phyloP scores from a whole-genome alignment of 805 yeast genomes.

The Yamadazyma ubonensis region DNA sequence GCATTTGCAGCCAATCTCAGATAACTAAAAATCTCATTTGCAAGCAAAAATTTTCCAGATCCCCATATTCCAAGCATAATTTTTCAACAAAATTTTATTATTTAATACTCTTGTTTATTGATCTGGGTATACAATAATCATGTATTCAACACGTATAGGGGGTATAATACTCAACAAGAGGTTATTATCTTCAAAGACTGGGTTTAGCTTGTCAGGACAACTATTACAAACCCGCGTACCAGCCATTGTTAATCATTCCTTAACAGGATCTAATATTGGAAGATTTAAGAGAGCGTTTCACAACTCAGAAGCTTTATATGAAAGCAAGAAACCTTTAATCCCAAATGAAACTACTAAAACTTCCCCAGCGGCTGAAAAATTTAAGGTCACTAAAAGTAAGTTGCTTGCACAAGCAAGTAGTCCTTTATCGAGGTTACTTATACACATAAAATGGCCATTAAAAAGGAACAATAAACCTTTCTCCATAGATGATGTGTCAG shows the following conservation, averaged over 20 bases:
- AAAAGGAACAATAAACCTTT: slow-evolving; percentile 49
- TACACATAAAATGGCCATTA: slow-evolving; percentile 49
- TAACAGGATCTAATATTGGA: neutral
- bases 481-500: slow-evolving; percentile 51
- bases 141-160: neutral
- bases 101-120: too few species aligned
- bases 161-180: neutral
- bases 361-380: slow-evolving; percentile 1
- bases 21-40: neutral
- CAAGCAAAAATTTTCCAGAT: slow-evolving; percentile 7
- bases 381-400: slow-evolving; percentile 20
- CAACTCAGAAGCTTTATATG: too few species aligned
- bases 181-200: neutral
- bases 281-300: too few species aligned
- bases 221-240: slow-evolving; percentile 2
- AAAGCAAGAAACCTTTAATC: slow-evolving; percentile 4
- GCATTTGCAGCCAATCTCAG: slow-evolving; percentile 4
- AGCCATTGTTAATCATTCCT: neutral
- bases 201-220: neutral
- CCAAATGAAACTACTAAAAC: neutral
- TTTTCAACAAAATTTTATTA: neutral
- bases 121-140: neutral
- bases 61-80: slow-evolving; percentile 2
- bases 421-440: slow-evolving; percentile 29
- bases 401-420: slow-evolving; percentile 32